Percentiles rank a stretch among this genome's conserved stretches.
Evolutionary conservation across 495 filamentous ascomycete genomes (phyloP).

Genomic region (Hypoxylon intermedium): DNA sequence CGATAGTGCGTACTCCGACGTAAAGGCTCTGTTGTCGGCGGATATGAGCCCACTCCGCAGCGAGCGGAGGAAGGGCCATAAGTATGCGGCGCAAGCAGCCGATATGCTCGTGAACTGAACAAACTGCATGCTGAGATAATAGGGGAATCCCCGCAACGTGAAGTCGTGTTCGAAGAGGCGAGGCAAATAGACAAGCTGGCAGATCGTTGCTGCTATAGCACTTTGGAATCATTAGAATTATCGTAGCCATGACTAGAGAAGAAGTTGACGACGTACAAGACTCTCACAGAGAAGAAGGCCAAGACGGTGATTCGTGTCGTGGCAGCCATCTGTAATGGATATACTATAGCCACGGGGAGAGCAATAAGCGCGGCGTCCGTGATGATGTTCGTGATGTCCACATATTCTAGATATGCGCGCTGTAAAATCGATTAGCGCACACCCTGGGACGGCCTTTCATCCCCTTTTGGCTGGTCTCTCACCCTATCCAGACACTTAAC

Average conservation of each 20-base stretch:
- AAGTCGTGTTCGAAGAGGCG: conserved; percentile 32
- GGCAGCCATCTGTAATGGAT: conserved; percentile 29
- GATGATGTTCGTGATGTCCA: conserved; percentile 52
- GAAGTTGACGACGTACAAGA: conserved; percentile 27
- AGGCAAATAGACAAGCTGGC: conserved; percentile 33
- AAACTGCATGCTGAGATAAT: conserved; percentile 36
- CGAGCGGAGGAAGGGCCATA: conserved; percentile 41
- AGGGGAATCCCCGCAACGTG: conserved; percentile 35
- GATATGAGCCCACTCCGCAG: conserved; percentile 37
- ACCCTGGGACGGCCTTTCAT: not conserved
- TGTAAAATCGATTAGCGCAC: conserved; percentile 9
- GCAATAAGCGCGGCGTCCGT: conserved; percentile 50
- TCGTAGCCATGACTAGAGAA: not conserved
- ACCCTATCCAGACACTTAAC: conserved; percentile 49
- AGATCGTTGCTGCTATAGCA: conserved; percentile 30
- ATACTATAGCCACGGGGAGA: conserved; percentile 49
- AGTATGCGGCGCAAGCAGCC: conserved; percentile 37
- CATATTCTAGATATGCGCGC: conserved; percentile 51
- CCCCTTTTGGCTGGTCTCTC: conserved; percentile 5
- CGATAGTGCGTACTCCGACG: conserved; percentile 29
- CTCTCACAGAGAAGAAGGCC: conserved; percentile 33
- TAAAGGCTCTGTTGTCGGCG: conserved; percentile 32
- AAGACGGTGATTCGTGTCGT: conserved; percentile 31
- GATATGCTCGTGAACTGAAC: conserved; percentile 36
- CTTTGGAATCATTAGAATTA: conserved; percentile 18